Base-by-base conservation (phyloP, 106 monocot genomes). In the Dendrobium huoshanense region DNA sequence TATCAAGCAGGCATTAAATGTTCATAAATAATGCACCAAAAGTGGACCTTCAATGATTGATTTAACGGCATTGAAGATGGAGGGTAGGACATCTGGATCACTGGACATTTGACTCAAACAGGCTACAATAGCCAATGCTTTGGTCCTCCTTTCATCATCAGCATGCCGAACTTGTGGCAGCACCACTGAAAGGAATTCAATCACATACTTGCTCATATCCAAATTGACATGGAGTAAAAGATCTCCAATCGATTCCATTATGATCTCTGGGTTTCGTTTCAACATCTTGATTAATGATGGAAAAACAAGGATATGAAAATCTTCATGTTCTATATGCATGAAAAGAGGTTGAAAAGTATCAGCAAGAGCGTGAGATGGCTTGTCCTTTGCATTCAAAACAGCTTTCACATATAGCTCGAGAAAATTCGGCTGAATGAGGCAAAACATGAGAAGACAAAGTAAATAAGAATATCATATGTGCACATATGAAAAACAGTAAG, bases 191-290 rank as follows among this genome's bases (percentile, higher is more conserved):
- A 99, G 82, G 81, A 93, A 91, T 61, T 99, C 95, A 42, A 55
- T 22, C 19, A 85, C 85, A 84, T 99, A 99, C 83, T 93, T 99
- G 87, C 99, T 99, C 82, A 99, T 83, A 83, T 99, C 99, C 59
- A 99, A 79, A 44, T 87, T 88, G 59, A 90, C 81, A 24, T 86
- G 86, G 41, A 82, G 81, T 41, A 95, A 67, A 25, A 99, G 77
- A 87, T 87, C 84, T 43, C 64, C 88, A 78, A 90, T 85, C 15
- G 99, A 91, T 81, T 95, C 95, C 81, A 93, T 82, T 20, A 95
- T 88, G n/a, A 93, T 87, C 83, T 99, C 99, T 37, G 99, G 99
- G 84, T 99, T 99, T 79, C 99, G 84, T 79, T 95, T 99, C 48
- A 99, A 85, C 91, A 91, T 95, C 84, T 89, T 99, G 51, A 99